Evolutionary conservation across 2,329 filamentous ascomycete species (phyloP), one percentile per base, ranked within the genome.

Genomic region (Fusarium sp.): DNA sequence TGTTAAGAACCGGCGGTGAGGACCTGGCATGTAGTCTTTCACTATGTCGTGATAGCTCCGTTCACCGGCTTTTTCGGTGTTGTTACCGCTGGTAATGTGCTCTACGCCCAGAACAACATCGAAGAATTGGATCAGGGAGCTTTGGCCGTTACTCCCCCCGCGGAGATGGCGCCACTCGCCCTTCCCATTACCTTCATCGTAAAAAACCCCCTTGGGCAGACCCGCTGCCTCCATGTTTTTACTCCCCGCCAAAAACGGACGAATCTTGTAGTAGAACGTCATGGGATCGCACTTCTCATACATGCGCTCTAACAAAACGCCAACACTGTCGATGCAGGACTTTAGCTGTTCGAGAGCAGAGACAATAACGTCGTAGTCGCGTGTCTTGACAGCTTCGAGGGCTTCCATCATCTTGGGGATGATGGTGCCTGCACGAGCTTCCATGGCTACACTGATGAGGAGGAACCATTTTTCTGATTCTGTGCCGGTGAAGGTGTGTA

Each of bases 391-490:
- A 8, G 93, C 92, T 20, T 90, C 84, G 17, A 98, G 91, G 5
- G 95, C 95, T 34, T 88, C 84, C 30, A 97, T 85, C 91, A 98
- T 95, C 62, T 91, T 82, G 0, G 94, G 92, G 66, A 98, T 91
- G 39, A 94, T 89, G 1, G 88, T 86, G 0, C 91, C 95, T 1
- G 93, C 94, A 52, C 91, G 89, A 39, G 94, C 93, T 83, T 98
- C 96, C 80, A 98, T 97, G 24, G 95, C 95, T 2, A 96, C 93
- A 2, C 94, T 97, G 69, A 98, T 88, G 42, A 96, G 87, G 76
- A 95, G 95, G 83, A 98, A 98, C 96, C 96, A 98, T 77, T 95
- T 94, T 82, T 98, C 96, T 75, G 97, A 95, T 57, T 92, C 84
- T 13, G 94, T 96, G 32, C 94, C 95, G 9, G 95, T 98, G 78